Evolutionary conservation across 2,329 filamentous ascomycete species (phyloP).

Genomic region (Teratosphaeria zuluensis): DNA sequence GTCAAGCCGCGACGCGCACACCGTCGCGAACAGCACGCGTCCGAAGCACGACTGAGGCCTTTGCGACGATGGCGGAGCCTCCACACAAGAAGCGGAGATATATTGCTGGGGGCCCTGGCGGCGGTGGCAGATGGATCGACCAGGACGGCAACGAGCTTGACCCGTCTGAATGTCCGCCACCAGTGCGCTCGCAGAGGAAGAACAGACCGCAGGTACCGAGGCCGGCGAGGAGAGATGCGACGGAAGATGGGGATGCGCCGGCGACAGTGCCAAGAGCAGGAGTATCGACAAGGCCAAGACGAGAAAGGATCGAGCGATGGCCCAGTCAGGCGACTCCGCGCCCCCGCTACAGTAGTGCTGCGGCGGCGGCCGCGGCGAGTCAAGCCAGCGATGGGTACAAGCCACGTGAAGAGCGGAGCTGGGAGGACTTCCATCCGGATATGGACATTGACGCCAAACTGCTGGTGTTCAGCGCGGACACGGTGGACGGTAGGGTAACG

Average conservation of each 20-base stretch:
- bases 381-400: slow-evolving; percentile 95
- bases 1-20: slow-evolving; percentile 18
- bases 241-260: slow-evolving; percentile 9
- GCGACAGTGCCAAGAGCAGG: slow-evolving; percentile 10
- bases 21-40: slow-evolving; percentile 18
- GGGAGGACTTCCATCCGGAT: slow-evolving; percentile 96
- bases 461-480: slow-evolving; percentile 68
- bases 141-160: slow-evolving; percentile 49
- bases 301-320: slow-evolving; percentile 19
- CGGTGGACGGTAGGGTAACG: slow-evolving; percentile 62
- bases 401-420: slow-evolving; percentile 87
- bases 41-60: slow-evolving; percentile 18
- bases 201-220: neutral
- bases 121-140: slow-evolving; percentile 75
- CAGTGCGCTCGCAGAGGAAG: slow-evolving; percentile 12
- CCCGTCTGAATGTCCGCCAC: neutral
- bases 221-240: slow-evolving; percentile 1
- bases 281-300: slow-evolving; percentile 21
- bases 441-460: slow-evolving; percentile 79
- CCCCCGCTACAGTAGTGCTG: slow-evolving; percentile 71
- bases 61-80: slow-evolving; percentile 28
- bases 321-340: slow-evolving; percentile 35
- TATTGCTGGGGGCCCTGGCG: slow-evolving; percentile 76
- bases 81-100: slow-evolving; percentile 48
- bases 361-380: slow-evolving; percentile 76